Conservation (phyloP, 2,329 filamentous ascomycete genomes). For the Xylariaceae sp. region DNA sequence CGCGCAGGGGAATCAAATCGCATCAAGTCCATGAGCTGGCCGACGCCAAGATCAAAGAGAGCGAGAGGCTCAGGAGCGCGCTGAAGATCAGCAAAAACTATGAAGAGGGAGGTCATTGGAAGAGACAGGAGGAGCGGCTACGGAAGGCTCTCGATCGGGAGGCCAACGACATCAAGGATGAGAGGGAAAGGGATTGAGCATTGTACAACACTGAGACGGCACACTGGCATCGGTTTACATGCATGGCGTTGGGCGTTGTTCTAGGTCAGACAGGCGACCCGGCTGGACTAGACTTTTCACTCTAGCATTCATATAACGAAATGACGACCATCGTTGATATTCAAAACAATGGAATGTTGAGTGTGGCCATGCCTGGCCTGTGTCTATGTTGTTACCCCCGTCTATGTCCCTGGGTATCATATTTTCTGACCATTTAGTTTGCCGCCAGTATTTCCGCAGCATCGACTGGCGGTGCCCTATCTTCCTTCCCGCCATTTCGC, state of each 20-base stretch:
- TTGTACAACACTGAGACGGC: no score
- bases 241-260: slow-evolving; percentile 18
- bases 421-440: slow-evolving; percentile 37
- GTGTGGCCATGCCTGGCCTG: background rate
- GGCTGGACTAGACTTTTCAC: slow-evolving; percentile 8
- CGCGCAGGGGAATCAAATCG: slow-evolving; percentile 67
- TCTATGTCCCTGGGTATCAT: slow-evolving; percentile 30
- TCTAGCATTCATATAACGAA: background rate
- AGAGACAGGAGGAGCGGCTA: slow-evolving; percentile 71
- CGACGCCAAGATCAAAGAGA: slow-evolving; percentile 94
- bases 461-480: slow-evolving; percentile 47
- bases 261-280: slow-evolving; percentile 7
- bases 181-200: background rate
- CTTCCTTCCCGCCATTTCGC: slow-evolving; percentile 44
- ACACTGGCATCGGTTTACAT: no score
- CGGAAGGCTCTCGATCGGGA: slow-evolving; percentile 44
- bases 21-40: slow-evolving; percentile 97
- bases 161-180: slow-evolving; percentile 6
- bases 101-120: slow-evolving; percentile 83
- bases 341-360: slow-evolving; percentile 3
- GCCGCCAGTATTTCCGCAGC: slow-evolving; percentile 58
- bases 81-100: slow-evolving; percentile 85
- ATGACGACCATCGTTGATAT: background rate
- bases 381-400: slow-evolving; percentile 7
- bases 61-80: slow-evolving; percentile 79